Evolutionary conservation across 1,284 basidiomycete genomes (phyloP), one percentile per base, ranked within the genome.

Genomic region (Mycosarcoma maydis): DNA sequence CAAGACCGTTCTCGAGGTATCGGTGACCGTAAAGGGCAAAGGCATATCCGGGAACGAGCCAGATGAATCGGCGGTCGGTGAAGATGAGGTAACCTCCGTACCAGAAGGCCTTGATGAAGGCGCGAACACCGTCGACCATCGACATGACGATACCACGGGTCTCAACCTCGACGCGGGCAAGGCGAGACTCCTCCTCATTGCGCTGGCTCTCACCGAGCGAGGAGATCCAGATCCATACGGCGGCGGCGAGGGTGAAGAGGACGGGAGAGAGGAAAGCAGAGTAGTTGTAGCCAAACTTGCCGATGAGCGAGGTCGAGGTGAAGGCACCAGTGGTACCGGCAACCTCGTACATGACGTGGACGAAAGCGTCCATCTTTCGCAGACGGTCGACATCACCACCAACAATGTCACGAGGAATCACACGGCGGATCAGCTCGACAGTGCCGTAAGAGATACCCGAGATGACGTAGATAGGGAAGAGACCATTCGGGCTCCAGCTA

Each of bases 261-360:
- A 72, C 44, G 52, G 77, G 81, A 37, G 80, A 76, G 29, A 80
- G 70, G 60, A 77, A 59, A 44, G 77, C 77, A 2, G 76, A 78
- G 62, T 80, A 81, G 73, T 83, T 82, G 78, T 83, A 82, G 19
- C 82, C 82, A 46, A 82, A 76, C 36, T 76, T 70, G 27, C 73
- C 72, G 59, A 83, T 82, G 33, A 82, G 69, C 17, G 76, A 46
- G n/a, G 80, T 73, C 14, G 82, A 83, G 24, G 80, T 77, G 46
- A 83, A 80, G 5, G 82, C 82, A 45, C 80, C 82, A 4, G 74
- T 58, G n/a, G 82, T 83, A 52, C 82, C 82, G 17, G 82, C 82
- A 20, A 83, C 69, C 70, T 83, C 81, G 72, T 83, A 83, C 48
- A 81, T 67, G 48, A 82, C 74, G 68, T 83, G 82, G 10, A 82